Evolutionary conservation across 805 yeast species (phyloP).

Genomic region (Tetrapisispora nanseiensis): DNA sequence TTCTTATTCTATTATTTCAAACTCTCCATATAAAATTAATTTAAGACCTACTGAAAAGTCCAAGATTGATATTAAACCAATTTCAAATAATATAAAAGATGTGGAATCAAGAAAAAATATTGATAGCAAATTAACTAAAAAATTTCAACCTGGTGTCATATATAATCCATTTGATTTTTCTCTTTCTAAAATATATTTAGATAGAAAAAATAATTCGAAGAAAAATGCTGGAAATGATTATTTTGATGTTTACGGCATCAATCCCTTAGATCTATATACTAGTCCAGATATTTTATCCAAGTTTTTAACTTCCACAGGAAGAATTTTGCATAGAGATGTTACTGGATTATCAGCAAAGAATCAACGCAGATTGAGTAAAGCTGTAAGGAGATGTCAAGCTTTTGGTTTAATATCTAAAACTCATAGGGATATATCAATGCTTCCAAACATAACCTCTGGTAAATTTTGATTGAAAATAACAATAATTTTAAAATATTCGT

Average conservation of each 20-base stretch:
- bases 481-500: too few relatives aligned
- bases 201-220: conserved; percentile 29
- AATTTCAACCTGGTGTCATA: conserved; percentile 41
- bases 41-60: conserved; percentile 2
- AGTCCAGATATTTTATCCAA: conserved; percentile 61
- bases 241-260: conserved; percentile 40
- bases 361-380: conserved; percentile 64
- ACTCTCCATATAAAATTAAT: conserved; percentile 1
- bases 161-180: conserved; percentile 83
- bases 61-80: not conserved
- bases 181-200: conserved; percentile 45
- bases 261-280: conserved; percentile 63
- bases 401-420: conserved; percentile 70
- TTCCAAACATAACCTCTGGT: conserved; percentile 25
- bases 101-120: conserved; percentile 3
- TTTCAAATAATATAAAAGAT: not conserved
- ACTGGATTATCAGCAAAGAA: conserved; percentile 58
- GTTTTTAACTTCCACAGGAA: conserved; percentile 63
- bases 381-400: conserved; percentile 70
- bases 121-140: conserved; percentile 30
- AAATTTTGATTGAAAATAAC: not conserved
- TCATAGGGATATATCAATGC: conserved; percentile 48
- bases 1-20: not conserved
- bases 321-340: conserved; percentile 60
- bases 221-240: conserved; percentile 23